Conservation (phyloP, 192 early-diverging fungal genomes). For the Mortierella hygrophila region DNA sequence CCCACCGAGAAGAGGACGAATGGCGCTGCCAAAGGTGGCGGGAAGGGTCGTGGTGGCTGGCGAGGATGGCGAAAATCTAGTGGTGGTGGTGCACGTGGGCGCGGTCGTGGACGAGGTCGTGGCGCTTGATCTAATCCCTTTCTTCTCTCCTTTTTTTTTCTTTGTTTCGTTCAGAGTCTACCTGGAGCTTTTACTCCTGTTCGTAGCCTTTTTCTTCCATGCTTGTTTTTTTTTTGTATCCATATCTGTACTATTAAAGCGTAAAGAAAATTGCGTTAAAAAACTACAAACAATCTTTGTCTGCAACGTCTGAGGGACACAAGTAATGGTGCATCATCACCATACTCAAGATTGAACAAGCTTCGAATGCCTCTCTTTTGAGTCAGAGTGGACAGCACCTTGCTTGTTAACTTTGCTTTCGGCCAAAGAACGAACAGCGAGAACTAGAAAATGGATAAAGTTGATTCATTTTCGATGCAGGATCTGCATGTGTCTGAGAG, state of each 20-base stretch:
- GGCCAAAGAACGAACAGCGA: not conserved
- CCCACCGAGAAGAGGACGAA: conserved; percentile 10
- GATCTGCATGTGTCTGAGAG: not conserved
- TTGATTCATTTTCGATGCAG: not conserved
- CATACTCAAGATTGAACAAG: not conserved
- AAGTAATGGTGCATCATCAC: not conserved
- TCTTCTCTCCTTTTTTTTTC: not conserved
- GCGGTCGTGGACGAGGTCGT: conserved; percentile 19
- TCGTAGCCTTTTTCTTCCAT: not conserved
- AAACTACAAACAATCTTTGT: not conserved
- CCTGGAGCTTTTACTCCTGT: not conserved
- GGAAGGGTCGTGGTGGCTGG: not conserved
- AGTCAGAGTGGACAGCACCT: too few relatives aligned
- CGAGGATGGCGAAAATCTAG: conserved; percentile 1
- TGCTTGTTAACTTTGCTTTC: too few relatives aligned
- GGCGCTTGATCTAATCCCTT: not conserved
- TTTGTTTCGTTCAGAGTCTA: not conserved
- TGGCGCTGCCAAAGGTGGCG: conserved; percentile 3
- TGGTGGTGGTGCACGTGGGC: conserved; percentile 4
- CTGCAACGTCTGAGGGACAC: not conserved
- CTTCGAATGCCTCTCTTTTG: not conserved
- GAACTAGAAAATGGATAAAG: not conserved
- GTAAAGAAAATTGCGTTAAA: not conserved
- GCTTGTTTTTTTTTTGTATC: not conserved
- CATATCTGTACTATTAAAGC: not conserved